phyloP scores from a whole-genome alignment of 306 rosid genomes.

The Acacia melanoxylon region DNA sequence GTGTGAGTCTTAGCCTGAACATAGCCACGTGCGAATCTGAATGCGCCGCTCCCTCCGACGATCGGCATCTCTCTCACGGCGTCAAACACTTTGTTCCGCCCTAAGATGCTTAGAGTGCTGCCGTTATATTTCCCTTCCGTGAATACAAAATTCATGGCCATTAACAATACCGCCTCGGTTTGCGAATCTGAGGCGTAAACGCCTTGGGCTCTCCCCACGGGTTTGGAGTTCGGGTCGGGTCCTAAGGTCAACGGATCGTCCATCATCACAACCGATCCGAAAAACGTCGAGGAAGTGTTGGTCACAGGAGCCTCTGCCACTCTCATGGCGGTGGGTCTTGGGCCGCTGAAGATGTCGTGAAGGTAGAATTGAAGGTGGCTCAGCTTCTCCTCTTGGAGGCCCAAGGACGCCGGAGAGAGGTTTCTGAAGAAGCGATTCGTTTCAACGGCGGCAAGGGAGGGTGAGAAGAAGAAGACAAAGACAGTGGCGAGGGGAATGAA shows the following conservation, averaged over 20 bases:
- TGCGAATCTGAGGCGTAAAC: slow-evolving; percentile 39
- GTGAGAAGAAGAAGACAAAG: background rate
- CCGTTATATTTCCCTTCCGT: slow-evolving; percentile 40
- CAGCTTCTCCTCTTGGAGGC: slow-evolving; percentile 35
- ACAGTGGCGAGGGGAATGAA: background rate
- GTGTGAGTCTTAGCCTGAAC: slow-evolving; percentile 48
- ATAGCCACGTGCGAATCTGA: slow-evolving; percentile 65
- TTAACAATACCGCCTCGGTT: slow-evolving; percentile 13
- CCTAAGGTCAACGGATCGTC: slow-evolving; percentile 37
- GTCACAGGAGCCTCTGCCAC: slow-evolving; percentile 30
- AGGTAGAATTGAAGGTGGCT: slow-evolving; percentile 49
- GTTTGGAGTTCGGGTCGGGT: slow-evolving; percentile 25
- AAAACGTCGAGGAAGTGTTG: slow-evolving; percentile 26
- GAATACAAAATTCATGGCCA: slow-evolving; percentile 37
- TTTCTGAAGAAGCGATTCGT: slow-evolving; percentile 5
- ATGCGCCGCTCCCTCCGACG: slow-evolving; percentile 49
- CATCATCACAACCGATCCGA: slow-evolving; percentile 35
- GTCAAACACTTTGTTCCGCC: slow-evolving; percentile 32
- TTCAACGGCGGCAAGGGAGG: background rate
- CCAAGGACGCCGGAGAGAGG: slow-evolving; percentile 5
- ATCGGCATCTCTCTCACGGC: slow-evolving; percentile 44
- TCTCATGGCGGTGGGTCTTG: slow-evolving; percentile 26
- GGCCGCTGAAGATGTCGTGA: slow-evolving; percentile 41
- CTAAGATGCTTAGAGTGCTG: slow-evolving; percentile 43
- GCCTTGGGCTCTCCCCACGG: slow-evolving; percentile 44